Evolutionary conservation across 352 stramenopile species (phyloP).

Genomic region (Phytophthora multivora): DNA sequence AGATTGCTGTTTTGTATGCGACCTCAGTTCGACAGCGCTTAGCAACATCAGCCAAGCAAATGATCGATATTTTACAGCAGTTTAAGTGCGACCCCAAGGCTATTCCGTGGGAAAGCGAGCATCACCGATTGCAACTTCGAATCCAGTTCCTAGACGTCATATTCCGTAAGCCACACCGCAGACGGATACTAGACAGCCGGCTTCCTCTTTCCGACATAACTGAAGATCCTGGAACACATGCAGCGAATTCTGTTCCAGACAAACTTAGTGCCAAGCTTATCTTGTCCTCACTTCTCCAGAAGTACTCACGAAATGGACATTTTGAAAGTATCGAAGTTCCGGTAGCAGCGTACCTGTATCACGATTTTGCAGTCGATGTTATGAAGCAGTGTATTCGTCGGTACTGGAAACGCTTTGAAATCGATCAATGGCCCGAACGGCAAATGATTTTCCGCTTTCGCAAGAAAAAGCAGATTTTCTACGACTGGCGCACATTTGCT

Average conservation of each 20-base stretch:
- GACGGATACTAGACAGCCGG: conserved; percentile 26
- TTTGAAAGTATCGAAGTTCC: conserved; percentile 65
- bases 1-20: neutral
- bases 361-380: conserved; percentile 55
- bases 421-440: conserved; percentile 60
- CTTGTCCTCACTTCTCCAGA: conserved; percentile 68
- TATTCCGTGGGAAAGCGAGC: conserved; percentile 63
- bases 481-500: conserved; percentile 53
- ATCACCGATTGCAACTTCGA: conserved; percentile 54
- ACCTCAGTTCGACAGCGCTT: conserved; percentile 70
- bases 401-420: conserved; percentile 46
- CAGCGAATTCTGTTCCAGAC: conserved; percentile 24
- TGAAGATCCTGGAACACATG: neutral
- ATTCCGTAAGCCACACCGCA: conserved; percentile 58
- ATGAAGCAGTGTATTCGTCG: conserved; percentile 51
- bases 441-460: conserved; percentile 67
- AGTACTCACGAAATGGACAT: conserved; percentile 81
- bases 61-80: conserved; percentile 65
- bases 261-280: conserved; percentile 57
- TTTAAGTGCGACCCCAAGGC: conserved; percentile 56
- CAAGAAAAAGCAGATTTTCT: conserved; percentile 58
- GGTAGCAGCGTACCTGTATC: conserved; percentile 55
- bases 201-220: conserved; percentile 9
- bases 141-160: conserved; percentile 63
- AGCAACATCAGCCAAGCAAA: conserved; percentile 69